These are phyloP conservation scores for Monilinia aucupariae DNA, from an alignment of 2,329 filamentous ascomycete genomes.

Conservation along the genomic window DNA sequence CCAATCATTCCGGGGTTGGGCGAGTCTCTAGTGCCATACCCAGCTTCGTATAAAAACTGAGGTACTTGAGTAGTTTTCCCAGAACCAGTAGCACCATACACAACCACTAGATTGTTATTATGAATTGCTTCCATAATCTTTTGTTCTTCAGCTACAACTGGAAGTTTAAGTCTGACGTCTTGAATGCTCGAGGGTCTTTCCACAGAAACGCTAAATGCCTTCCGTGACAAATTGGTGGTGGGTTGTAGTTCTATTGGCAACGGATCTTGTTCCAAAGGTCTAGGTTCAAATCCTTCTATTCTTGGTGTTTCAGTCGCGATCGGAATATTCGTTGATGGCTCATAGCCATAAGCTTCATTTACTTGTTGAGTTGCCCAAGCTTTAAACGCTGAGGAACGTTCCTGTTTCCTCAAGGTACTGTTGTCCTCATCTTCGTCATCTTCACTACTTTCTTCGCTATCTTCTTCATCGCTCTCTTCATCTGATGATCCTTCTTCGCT, in stretches of 20 bases:
- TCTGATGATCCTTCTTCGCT: conserved; percentile 20
- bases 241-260: conserved; percentile 59
- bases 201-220: conserved; percentile 71
- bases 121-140: conserved; percentile 97
- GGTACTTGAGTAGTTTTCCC: conserved; percentile 98
- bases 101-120: conserved; percentile 81
- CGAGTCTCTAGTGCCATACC: conserved; percentile 73
- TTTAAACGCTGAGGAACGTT: conserved; percentile 70
- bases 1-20: conserved; percentile 89
- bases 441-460: conserved; percentile 26
- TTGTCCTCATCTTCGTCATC: conserved; percentile 34
- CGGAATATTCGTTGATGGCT: conserved; percentile 40
- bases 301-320: conserved; percentile 44
- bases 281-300: conserved; percentile 58
- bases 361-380: conserved; percentile 84
- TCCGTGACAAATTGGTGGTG: conserved; percentile 56
- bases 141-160: conserved; percentile 91
- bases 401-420: conserved; percentile 36
- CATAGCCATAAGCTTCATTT: conserved; percentile 72
- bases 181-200: conserved; percentile 69
- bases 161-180: conserved; percentile 69
- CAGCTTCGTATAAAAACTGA: conserved; percentile 91
- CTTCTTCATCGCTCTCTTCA: conserved; percentile 17
- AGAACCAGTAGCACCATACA: conserved; percentile 92
- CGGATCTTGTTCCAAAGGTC: conserved; percentile 65